phyloP scores from a whole-genome alignment of 768 basidiomycete species.

The Ephemerocybe angulata region DNA sequence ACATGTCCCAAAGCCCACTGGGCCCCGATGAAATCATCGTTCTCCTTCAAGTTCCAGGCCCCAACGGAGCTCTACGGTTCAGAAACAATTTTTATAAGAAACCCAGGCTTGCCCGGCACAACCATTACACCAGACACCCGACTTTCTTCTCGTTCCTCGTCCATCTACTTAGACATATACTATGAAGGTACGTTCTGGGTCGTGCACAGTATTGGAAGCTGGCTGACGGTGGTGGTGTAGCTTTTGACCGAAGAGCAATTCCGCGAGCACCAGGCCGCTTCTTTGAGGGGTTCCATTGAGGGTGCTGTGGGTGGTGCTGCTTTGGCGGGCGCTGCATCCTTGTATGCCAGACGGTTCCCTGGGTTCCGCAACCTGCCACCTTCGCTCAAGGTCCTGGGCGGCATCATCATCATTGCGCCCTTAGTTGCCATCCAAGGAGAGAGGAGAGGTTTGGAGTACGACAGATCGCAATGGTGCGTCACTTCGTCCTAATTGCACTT shows the following conservation, averaged over 20 bases:
- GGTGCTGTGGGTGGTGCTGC: slow-evolving; percentile 47
- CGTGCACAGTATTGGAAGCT: background rate
- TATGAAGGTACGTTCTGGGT: slow-evolving; percentile 31
- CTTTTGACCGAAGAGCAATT: slow-evolving; percentile 42
- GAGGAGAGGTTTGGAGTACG: slow-evolving; percentile 59
- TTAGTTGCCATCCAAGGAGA: slow-evolving; percentile 68
- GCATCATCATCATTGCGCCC: slow-evolving; percentile 61
- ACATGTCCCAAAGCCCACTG: too few species aligned
- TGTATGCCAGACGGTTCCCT: slow-evolving; percentile 46
- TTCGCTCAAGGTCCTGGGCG: slow-evolving; percentile 65
- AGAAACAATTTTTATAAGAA: background rate
- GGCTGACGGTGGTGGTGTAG: slow-evolving; percentile 16
- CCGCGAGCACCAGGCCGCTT: slow-evolving; percentile 50
- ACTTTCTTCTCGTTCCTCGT: slow-evolving; percentile 5
- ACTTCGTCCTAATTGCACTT: background rate
- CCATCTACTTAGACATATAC: slow-evolving; percentile 1
- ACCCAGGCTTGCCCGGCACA: background rate
- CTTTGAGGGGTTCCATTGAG: slow-evolving; percentile 61
- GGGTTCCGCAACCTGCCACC: slow-evolving; percentile 62
- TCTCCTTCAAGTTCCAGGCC: too few species aligned
- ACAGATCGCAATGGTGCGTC: slow-evolving; percentile 59
- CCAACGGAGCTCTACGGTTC: background rate
- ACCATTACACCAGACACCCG: background rate
- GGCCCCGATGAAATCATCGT: background rate
- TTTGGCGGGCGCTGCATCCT: slow-evolving; percentile 50